phyloP scores from a whole-genome alignment of 106 monocot genomes.

The Allium cepa region DNA sequence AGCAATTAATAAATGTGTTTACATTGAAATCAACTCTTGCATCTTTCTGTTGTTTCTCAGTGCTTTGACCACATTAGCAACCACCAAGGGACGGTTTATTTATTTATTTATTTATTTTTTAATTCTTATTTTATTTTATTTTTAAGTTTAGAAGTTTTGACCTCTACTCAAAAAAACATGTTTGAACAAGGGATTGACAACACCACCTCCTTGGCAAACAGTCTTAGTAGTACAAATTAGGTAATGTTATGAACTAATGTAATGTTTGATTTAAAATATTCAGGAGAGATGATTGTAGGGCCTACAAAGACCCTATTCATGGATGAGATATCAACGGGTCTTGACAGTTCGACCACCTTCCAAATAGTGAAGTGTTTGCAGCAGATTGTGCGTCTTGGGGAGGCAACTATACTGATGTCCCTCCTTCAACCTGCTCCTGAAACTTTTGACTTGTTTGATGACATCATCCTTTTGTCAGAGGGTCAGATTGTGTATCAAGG shows the following conservation, averaged over 20 bases:
- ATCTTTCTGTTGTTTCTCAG: not conserved
- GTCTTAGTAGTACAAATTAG: not conserved
- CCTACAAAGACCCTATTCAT: slow-evolving; percentile 57
- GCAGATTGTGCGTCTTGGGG: slow-evolving; percentile 56
- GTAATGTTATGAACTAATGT: not conserved
- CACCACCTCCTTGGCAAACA: not conserved
- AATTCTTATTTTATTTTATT: not conserved
- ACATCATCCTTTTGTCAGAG: slow-evolving; percentile 78
- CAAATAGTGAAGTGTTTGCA: slow-evolving; percentile 75
- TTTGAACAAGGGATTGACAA: not conserved
- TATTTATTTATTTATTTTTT: not conserved
- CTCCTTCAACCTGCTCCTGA: slow-evolving; percentile 91
- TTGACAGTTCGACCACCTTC: slow-evolving; percentile 69
- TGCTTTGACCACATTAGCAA: no score
- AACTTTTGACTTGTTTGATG: slow-evolving; percentile 83
- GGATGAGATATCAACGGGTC: slow-evolving; percentile 73
- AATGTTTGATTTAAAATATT: not conserved
- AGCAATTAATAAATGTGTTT: not conserved
- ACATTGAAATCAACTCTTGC: not conserved
- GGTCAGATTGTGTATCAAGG: slow-evolving; percentile 88
- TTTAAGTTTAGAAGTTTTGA: not conserved
- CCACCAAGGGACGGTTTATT: no score
- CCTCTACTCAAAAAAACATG: not conserved
- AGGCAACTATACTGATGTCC: slow-evolving; percentile 76
- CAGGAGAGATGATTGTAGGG: slow-evolving; percentile 65